Conservation (phyloP, 768 basidiomycete species). For the Cystobasidiopsis lactophilus region DNA sequence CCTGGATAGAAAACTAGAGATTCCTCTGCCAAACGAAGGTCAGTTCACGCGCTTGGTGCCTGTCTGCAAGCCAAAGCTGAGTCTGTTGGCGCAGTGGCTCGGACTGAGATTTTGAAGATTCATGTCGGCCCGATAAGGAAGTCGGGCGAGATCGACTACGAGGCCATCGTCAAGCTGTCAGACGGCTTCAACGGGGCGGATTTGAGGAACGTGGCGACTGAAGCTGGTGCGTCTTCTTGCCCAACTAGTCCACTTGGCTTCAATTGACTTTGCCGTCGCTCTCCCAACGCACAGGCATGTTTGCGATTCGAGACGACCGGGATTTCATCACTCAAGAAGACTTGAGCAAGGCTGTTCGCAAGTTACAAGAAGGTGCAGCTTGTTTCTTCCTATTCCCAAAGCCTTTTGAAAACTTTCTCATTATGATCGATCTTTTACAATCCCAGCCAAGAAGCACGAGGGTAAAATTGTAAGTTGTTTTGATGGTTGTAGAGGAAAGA, state of each 20-base stretch:
- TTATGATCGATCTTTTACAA: too few relatives aligned
- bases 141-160: constrained; percentile 84
- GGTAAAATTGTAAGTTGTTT: not conserved
- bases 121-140: constrained; percentile 88
- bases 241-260: not conserved
- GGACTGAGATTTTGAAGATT: constrained; percentile 91
- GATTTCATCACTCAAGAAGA: constrained; percentile 85
- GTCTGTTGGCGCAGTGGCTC: too few relatives aligned
- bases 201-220: constrained; percentile 79
- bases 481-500: not conserved
- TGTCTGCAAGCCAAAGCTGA: too few relatives aligned
- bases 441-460: constrained; percentile 31
- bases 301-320: constrained; percentile 86
- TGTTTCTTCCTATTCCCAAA: too few relatives aligned
- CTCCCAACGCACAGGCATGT: constrained; percentile 46
- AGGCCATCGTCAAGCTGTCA: constrained; percentile 87
- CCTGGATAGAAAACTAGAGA: constrained; percentile 90
- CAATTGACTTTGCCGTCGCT: not conserved
- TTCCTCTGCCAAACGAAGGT: constrained; percentile 91
- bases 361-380: constrained; percentile 82
- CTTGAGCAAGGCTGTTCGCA: constrained; percentile 82
- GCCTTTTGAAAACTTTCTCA: too few relatives aligned
- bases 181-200: constrained; percentile 95
- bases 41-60: too few relatives aligned
- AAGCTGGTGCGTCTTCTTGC: constrained; percentile 34